A percentile compares a stretch with the other conserved stretches of the same genome.
Conservation (phyloP, 2,329 filamentous ascomycete genomes). For the Beauveria rudraprayagi region DNA sequence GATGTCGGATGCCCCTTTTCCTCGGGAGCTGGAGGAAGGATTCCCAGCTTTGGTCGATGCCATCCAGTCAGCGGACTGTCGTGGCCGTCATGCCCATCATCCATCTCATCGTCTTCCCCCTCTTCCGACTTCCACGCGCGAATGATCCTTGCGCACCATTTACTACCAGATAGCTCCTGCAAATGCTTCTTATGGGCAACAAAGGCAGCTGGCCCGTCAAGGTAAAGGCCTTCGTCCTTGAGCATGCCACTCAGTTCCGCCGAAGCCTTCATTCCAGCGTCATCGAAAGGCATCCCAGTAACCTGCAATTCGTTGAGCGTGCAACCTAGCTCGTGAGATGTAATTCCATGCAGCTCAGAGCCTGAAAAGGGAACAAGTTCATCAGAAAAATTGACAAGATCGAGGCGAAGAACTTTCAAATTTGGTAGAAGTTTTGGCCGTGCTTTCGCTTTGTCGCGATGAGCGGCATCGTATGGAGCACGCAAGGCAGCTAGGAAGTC, state of each 20-base stretch:
- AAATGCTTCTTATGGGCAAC: constrained; percentile 33
- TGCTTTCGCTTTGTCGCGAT: constrained; percentile 25
- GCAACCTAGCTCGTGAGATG: constrained; percentile 45
- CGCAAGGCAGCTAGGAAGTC: constrained; percentile 45
- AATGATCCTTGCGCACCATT: constrained; percentile 36
- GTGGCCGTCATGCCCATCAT: constrained; percentile 18
- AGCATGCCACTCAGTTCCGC: constrained; percentile 43
- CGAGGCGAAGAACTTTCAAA: constrained; percentile 40
- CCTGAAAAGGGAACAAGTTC: constrained; percentile 37
- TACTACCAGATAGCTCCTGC: constrained; percentile 30
- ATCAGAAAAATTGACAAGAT: constrained; percentile 47
- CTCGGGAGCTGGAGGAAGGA: constrained; percentile 32
- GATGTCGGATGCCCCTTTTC: constrained; percentile 37
- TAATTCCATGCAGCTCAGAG: constrained; percentile 42
- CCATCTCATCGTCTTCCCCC: constrained; percentile 17
- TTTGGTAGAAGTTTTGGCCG: constrained; percentile 39
- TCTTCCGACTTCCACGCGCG: constrained; percentile 32
- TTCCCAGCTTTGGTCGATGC: constrained; percentile 22
- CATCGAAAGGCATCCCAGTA: constrained; percentile 43
- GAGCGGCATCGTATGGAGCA: constrained; percentile 39
- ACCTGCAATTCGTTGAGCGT: constrained; percentile 45
- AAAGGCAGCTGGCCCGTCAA: constrained; percentile 37
- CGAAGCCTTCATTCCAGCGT: constrained; percentile 38
- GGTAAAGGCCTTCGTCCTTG: constrained; percentile 44
- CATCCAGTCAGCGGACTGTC: constrained; percentile 19